phyloP scores from a whole-genome alignment of 2,329 filamentous ascomycete genomes.

The Waltergamsia citrina region DNA sequence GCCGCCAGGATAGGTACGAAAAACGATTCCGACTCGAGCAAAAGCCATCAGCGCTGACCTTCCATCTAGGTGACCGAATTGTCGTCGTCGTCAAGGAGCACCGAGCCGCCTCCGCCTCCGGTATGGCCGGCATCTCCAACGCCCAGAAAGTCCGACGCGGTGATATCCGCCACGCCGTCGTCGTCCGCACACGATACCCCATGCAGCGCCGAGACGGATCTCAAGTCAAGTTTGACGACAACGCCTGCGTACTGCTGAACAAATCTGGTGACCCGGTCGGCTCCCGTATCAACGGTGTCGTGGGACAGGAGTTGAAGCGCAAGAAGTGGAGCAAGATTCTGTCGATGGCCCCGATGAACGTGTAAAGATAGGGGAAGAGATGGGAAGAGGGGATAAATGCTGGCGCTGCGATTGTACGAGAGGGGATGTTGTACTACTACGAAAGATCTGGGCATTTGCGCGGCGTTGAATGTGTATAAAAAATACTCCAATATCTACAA shows the following conservation, averaged over 20 bases:
- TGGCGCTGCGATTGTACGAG: background rate
- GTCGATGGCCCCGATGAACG: conserved; percentile 74
- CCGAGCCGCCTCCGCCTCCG: conserved; percentile 64
- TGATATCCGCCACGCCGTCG: conserved; percentile 91
- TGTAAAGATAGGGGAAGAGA: no score
- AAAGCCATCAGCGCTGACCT: background rate
- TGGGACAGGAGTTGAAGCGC: conserved; percentile 79
- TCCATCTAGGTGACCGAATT: conserved; percentile 75
- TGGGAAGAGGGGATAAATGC: background rate
- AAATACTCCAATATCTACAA: background rate
- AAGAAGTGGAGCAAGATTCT: conserved; percentile 99
- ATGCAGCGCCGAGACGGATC: conserved; percentile 81
- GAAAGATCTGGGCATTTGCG: background rate
- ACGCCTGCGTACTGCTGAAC: conserved; percentile 94
- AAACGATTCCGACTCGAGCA: background rate
- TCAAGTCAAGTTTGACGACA: conserved; percentile 91
- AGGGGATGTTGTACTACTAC: conserved; percentile 2
- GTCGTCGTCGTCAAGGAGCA: conserved; percentile 98
- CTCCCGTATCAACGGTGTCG: conserved; percentile 82
- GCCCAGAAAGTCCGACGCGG: conserved; percentile 92
- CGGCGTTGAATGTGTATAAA: background rate
- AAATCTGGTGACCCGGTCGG: conserved; percentile 95
- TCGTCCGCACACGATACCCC: conserved; percentile 86
- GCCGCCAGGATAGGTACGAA: conserved; percentile 76
- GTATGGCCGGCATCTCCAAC: conserved; percentile 60